Evolutionary conservation across 2,329 filamentous ascomycete genomes (phyloP), one percentile per base, ranked within the genome.

Genomic region (Neonectria coccinea): DNA sequence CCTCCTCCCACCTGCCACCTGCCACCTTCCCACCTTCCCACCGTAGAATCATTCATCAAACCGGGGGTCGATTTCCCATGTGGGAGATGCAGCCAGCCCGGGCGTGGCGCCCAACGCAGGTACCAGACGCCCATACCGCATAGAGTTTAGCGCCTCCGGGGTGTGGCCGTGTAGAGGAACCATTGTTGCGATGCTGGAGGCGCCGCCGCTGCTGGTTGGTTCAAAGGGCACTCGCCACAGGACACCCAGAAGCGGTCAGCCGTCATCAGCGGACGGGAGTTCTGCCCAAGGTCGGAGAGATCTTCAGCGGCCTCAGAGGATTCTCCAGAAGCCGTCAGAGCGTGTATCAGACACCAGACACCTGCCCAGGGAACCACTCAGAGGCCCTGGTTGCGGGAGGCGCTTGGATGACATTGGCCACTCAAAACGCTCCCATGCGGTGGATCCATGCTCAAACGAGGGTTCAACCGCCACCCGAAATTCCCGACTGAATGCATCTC

Each of bases 401-500:
- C 56, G 47, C 51, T 31, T 41, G 48, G 41, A 48, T 62, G 20
- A 33, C 54, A 44, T 63, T 48, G 50, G 42, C 55, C 55, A 56
- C 59, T 47, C 25, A 44, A 58, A 53, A 50, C 52, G 44, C 48
- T 53, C 61, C 61, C 61, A 47, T 56, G 56, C 51, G 48, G 44
- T 51, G 48, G 48, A 51, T 33, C 48, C 48, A 51, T 20, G 48
- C 50, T 55, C 55, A 63, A 63, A 59, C 60, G 60, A 47, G 56
- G 56, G 52, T 73, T 68, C 70, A 72, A 67, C 70, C 70, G 70
- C 70, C 69, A 65, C 52, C 56, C 56, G 68, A 64, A 71, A 71
- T 50, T 25, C 25, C 33, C 52, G 52, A 45, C 50, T 53, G 53
- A 64, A 70, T 57, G 57, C 61, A 51, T 62, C 62, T 56, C 62